Conservation (phyloP, 768 basidiomycete genomes). For the Suillus subalutaceus region DNA sequence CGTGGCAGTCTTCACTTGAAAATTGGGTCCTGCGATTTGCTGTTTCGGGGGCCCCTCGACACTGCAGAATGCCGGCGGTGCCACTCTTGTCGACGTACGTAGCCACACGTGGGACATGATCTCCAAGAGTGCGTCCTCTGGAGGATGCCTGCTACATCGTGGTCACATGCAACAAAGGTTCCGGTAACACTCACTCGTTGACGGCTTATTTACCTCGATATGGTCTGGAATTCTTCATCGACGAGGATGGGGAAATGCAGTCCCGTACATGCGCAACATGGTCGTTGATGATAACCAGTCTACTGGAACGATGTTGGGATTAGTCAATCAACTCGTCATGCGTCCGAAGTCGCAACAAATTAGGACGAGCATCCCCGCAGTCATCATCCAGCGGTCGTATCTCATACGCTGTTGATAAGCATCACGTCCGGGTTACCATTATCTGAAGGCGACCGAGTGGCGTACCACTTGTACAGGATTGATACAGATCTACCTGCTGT, state of each 20-base stretch:
- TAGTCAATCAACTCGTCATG: conserved; percentile 44
- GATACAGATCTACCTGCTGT: conserved; percentile 33
- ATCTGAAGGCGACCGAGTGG: conserved; percentile 7
- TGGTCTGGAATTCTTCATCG: conserved; percentile 43
- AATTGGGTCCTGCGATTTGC: conserved; percentile 30
- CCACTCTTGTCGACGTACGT: conserved; percentile 29
- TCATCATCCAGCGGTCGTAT: conserved; percentile 44
- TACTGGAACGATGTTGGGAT: conserved; percentile 47
- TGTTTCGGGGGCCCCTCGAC: conserved; percentile 16
- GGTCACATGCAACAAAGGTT: conserved; percentile 15
- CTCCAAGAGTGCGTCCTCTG: conserved; percentile 24
- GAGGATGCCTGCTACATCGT: conserved; percentile 28
- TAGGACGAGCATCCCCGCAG: conserved; percentile 19
- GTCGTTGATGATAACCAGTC: conserved; percentile 45
- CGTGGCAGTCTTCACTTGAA: conserved; percentile 28
- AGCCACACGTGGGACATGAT: conserved; percentile 34
- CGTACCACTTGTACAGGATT: conserved; percentile 33
- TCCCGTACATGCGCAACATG: conserved; percentile 44
- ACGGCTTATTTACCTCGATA: conserved; percentile 43
- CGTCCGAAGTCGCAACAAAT: conserved; percentile 26
- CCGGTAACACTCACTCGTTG: conserved; percentile 17
- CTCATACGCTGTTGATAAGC: conserved; percentile 12
- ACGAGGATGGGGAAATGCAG: conserved; percentile 37
- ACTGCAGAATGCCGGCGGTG: conserved; percentile 4
- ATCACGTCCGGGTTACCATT: conserved; percentile 24